Evolutionary conservation across 129 eudicot species (phyloP).

Genomic region (Arctium lappa): DNA sequence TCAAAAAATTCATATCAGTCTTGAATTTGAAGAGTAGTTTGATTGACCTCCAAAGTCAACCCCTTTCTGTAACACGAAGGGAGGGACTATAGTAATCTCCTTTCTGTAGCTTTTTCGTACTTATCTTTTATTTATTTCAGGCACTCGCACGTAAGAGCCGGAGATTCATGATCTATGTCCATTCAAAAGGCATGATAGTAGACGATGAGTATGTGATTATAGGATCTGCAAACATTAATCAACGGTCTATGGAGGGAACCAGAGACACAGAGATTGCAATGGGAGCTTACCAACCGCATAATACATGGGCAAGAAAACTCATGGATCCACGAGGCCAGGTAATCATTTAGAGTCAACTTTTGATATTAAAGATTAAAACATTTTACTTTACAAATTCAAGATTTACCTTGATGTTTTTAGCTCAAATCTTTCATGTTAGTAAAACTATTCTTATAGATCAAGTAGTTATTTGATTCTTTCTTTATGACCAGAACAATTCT

Average conservation of each 20-base stretch:
- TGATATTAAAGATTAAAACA: neutral
- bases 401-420: neutral
- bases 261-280: constrained; percentile 97
- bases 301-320: constrained; percentile 72
- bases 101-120: neutral
- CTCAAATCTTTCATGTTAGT: neutral
- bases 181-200: constrained; percentile 95
- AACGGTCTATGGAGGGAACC: constrained; percentile 91
- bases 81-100: neutral
- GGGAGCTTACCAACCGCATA: constrained; percentile 95
- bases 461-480: neutral
- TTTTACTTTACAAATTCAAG: neutral
- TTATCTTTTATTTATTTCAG: constrained; percentile 33
- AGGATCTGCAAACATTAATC: constrained; percentile 91
- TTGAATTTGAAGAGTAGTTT: neutral
- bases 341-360: neutral
- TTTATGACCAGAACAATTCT: neutral
- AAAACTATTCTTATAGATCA: neutral
- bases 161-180: constrained; percentile 93
- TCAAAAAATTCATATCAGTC: neutral
- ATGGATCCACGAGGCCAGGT: constrained; percentile 83
- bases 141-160: constrained; percentile 61
- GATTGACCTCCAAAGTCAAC: neutral
- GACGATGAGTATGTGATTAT: constrained; percentile 87
- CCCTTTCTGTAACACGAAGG: neutral